Conservation (phyloP, 805 yeast genomes). For the Lipomyces oligophaga region DNA sequence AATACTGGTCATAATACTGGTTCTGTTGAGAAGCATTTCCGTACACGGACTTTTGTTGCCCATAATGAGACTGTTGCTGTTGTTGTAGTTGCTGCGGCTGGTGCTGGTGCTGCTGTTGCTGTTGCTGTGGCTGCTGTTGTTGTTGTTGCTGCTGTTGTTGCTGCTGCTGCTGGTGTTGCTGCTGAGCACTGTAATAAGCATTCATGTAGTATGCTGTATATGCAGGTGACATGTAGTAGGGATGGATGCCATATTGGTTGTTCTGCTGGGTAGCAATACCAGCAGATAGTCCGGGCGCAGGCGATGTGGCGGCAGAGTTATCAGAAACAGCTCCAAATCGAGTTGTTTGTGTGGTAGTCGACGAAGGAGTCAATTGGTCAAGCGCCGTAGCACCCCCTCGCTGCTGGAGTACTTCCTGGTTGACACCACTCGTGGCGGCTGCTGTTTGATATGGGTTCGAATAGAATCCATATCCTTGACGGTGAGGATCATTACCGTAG, state of each 20-base stretch:
- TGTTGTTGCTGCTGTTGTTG: conserved; percentile 23
- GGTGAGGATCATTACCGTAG: conserved; percentile 28
- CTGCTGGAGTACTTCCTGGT: conserved; percentile 22
- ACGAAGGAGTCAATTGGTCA: conserved; percentile 27
- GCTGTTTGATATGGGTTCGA: conserved; percentile 24
- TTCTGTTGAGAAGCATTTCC: too few species aligned
- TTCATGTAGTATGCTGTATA: conserved; percentile 31
- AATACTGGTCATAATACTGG: conserved; percentile 11
- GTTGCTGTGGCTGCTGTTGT: conserved; percentile 17
- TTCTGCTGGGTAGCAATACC: conserved; percentile 24
- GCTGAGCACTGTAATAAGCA: conserved; percentile 30
- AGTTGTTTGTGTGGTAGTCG: conserved; percentile 25
- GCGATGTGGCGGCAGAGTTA: conserved; percentile 18
- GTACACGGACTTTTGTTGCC: background rate
- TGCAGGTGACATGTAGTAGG: conserved; percentile 29
- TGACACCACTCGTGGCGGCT: conserved; percentile 14
- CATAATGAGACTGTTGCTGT: background rate
- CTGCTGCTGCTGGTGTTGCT: conserved; percentile 23
- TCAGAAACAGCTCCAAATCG: conserved; percentile 29
- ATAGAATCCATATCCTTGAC: conserved; percentile 24
- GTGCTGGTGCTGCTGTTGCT: conserved; percentile 21
- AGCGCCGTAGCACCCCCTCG: conserved; percentile 25
- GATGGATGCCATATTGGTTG: conserved; percentile 28
- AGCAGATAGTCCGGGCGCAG: conserved; percentile 27
- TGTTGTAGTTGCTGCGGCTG: conserved; percentile 3